Evolutionary conservation across 768 basidiomycete genomes (phyloP), one percentile per base, ranked within the genome.

Genomic region (Russula dissimulans): DNA sequence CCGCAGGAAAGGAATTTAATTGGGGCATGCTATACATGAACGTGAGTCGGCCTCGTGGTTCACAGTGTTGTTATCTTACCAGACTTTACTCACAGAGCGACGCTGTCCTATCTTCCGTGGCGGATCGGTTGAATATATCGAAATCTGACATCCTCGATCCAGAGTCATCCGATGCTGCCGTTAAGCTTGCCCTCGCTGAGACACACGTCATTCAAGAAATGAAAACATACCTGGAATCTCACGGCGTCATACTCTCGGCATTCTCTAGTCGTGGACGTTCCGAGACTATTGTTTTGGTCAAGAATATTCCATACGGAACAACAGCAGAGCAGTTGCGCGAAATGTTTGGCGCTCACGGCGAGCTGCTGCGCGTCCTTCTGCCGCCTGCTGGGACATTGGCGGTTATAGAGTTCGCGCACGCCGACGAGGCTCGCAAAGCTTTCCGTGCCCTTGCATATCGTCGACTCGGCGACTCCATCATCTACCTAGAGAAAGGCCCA

Each of bases 1-100:
- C 69, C 38, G 85, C 88, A 15, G 86, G 86, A 36, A 85, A 85
- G 63, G 88, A 87, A 58, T 93, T 94, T 69, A 92, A 91, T 71
- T 95, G 92, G 93, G 84, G 86, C 54, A 88, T 93, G 80, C 71
- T 98, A 58, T 97, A 94, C 69, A 94, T 97, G 91, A 98, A 97
- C 78, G 95, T 97, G 76, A 73, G 91, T 86, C 65, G 61, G 50
- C 46, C 26, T 48, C 43, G 17, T 55, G 57, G 48, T 52, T 66
- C 57, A 52, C 54, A 45, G 63, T 68, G 56, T 68, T 39, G 52
- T 52, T 41, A 44, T 22, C 47, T 63, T 59, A 43, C 67, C 18
- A 14, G 69, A 57, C 61, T 44, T 60, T 62, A 43, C 56, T 51
- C 43, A 41, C 64, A 97, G 95, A 89, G 87, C 67, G 95, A 99